These are phyloP conservation scores for Coniochaeta hoffmannii DNA, from an alignment of 2,329 filamentous ascomycete species.

Conservation along the genomic window DNA sequence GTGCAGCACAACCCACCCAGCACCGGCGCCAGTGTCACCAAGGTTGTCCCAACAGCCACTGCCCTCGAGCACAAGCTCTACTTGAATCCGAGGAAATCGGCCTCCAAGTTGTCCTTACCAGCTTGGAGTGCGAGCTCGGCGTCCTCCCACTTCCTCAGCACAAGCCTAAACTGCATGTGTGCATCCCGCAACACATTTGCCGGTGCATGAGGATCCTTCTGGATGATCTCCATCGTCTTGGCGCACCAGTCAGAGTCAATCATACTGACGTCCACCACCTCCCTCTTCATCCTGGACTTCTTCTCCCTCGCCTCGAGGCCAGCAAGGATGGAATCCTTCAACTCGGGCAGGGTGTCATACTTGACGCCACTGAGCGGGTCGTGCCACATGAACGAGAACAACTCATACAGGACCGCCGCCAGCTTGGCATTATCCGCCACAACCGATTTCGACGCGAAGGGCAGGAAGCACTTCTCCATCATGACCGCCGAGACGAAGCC, in stretches of 20 bases:
- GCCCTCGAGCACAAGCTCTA: not conserved
- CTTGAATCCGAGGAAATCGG: not conserved
- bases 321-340: conserved; percentile 32
- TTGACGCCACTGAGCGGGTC: conserved; percentile 23
- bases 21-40: not conserved
- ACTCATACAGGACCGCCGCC: conserved; percentile 58
- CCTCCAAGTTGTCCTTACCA: not conserved
- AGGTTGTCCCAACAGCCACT: not conserved
- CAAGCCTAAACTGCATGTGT: not conserved
- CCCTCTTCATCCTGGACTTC: conserved; percentile 35
- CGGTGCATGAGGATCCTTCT: not conserved
- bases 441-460: conserved; percentile 54
- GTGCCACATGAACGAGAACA: conserved; percentile 45
- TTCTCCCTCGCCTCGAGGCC: conserved; percentile 42
- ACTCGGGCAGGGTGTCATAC: conserved; percentile 22
- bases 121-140: not conserved
- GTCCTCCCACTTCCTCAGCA: not conserved
- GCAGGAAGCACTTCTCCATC: conserved; percentile 54
- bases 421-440: conserved; percentile 65
- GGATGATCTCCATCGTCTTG: not conserved
- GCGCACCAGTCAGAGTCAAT: not conserved
- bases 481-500: conserved; percentile 36
- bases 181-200: not conserved
- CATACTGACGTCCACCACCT: conserved; percentile 11
- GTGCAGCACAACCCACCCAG: not conserved